A percentile compares a stretch with the other conserved stretches of the same genome.
These are phyloP conservation scores for maize (Zea mays) DNA, from an alignment of 176 grass and related monocot species.

Conservation along the genomic window Zm-B73-REFERENCE-NAM-5.0 NC_050097.1:219118501-219119000, in stretches of 20 bases:
- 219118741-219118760: not conserved
- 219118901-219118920: constrained; percentile 31
- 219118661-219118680: constrained; percentile 3
- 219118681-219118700: not conserved
- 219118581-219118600: constrained; percentile 60
- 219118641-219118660: not conserved
- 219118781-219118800: not conserved
- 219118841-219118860: constrained; percentile 78
- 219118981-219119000: not conserved
- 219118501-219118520: not conserved
- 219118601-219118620: not conserved
- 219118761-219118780: not conserved
- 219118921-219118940: constrained; percentile 24
- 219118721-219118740: not conserved
- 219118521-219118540: constrained; percentile 75
- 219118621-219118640: not conserved
- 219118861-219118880: constrained; percentile 78
- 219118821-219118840: constrained; percentile 78
- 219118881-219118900: constrained; percentile 35
- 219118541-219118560: constrained; percentile 72
- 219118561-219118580: constrained; percentile 66
- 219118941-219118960: not conserved
- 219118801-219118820: constrained; percentile 9
- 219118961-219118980: not conserved
- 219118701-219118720: not conserved